Evolutionary conservation across 768 basidiomycete species (phyloP).

Genomic region (Amanita exitialis): DNA sequence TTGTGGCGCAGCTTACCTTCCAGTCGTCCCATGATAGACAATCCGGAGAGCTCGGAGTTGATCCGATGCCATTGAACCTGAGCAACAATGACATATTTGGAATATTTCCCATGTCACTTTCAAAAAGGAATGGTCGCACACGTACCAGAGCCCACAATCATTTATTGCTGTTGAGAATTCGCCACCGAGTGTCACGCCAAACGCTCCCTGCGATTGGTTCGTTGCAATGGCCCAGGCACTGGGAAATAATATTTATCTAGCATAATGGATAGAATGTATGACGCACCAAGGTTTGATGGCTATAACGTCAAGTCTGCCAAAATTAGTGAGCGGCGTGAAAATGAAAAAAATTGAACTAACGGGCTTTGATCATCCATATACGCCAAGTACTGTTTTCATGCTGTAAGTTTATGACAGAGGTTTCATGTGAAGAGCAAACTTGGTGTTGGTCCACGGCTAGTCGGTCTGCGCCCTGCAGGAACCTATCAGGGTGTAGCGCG

Average conservation of each 20-base stretch:
- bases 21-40: constrained; percentile 35
- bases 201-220: constrained; percentile 53
- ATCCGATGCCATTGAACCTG: constrained; percentile 39
- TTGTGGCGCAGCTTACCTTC: constrained; percentile 21
- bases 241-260: constrained; percentile 15
- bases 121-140: constrained; percentile 9
- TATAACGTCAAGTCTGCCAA: constrained; percentile 26
- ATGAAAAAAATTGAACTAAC: constrained; percentile 19
- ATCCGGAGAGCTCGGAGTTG: constrained; percentile 22
- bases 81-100: constrained; percentile 6
- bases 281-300: constrained; percentile 35
- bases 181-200: constrained; percentile 75
- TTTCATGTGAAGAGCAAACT: constrained; percentile 28
- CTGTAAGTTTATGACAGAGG: constrained; percentile 1
- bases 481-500: constrained; percentile 27
- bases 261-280: constrained; percentile 8
- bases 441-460: constrained; percentile 71
- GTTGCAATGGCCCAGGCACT: constrained; percentile 42
- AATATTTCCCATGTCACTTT: background rate
- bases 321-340: constrained; percentile 7
- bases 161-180: constrained; percentile 79
- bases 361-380: constrained; percentile 30
- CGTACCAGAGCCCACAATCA: constrained; percentile 59
- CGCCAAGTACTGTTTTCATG: constrained; percentile 29
- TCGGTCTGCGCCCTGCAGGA: constrained; percentile 71